Evolutionary conservation across 306 rosid genomes (phyloP), one percentile per base, ranked within the genome.

Genomic region (Crotalaria pallida): DNA sequence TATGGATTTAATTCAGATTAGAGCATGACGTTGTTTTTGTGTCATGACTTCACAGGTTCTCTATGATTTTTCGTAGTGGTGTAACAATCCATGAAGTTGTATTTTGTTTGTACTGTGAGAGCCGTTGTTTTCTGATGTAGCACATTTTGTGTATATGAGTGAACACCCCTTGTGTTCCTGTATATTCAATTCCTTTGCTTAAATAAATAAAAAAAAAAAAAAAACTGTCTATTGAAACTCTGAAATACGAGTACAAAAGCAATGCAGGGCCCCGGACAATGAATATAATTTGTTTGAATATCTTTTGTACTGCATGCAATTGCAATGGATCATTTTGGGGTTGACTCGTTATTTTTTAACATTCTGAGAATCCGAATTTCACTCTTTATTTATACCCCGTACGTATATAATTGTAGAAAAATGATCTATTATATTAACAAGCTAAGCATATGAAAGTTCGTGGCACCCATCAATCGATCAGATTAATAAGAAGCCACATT

Each of bases 321-420:
- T 15, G 16, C 24, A 27, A 38, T 68, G 81, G 74, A 80, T 77
- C 56, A 58, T 84, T 84, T 77, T 81, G 72, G 65, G 68, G 78
- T 80, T 83, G 86, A 85, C 96, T 69, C 41, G 10, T 12, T 27
- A 19, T 18, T 53, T 59, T 64, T 62, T 77, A 47, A 27, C 48
- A 55, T 47, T 50, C 16, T 19, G 17, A 40, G 86, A 80, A 84
- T 80, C 52, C 4, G 71, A 84, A 76, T 71, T 73, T 40, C 45
- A 9, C 69, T 53, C 75, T 47, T 44, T n/a, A 70, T 50, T 62
- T 49, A 10, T 63, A 29, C 34, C 21, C 2, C 29, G 58, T 51
- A 40, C 34, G 58, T 44, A 40, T 62, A 70, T 69, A 65, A 40
- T 58, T 21, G 27, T 18, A 24, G 31, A 17, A 43, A 52, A 31